Base-by-base conservation (phyloP, 352 stramenopile species). In the Pythium phragmitis region DNA sequence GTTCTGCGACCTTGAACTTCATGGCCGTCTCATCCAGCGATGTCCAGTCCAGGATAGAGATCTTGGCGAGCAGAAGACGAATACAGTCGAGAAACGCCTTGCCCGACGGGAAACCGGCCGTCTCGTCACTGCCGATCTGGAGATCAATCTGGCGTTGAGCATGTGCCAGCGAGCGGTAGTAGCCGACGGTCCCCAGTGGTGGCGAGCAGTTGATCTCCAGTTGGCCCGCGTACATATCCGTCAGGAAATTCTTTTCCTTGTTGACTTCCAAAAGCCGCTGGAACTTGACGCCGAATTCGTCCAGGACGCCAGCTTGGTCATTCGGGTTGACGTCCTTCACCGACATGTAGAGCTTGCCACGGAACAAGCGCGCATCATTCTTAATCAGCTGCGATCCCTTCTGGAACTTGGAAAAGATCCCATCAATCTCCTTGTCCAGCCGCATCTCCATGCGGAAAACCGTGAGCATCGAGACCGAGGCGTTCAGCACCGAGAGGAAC, bases 301-400 rank as follows among this genome's bases (percentile, higher is more conserved):
- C 55, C 0, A 89, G 50, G 6, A 92, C 72, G 9, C 68, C 70
- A 3, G 70, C n/a, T 14, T 73, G 62, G 50, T 90, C 83, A 47
- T 90, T 88, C 12, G 73, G 76, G 43, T 92, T 92, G 0, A 90
- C 78, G 23, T 92, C 80, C 46, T 92, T 92, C n/a, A 88, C 79
- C 17, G 74, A 79, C 80, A 90, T 87, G 51, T 83, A 90, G 30
- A 90, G 61, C 12, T 57, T 69, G 6, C 83, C 83, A 37, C 72
- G 77, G 39, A 92, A 92, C 30, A 92, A 63, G 1, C 63, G 70
- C 4, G 73, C 45, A 21, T 90, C 81, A 45, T 67, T 71, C 63
- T 89, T 89, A 26, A 93, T 56, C 19, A 93, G 59, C 43, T 82
- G 71, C 0, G 79, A 63, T 36, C 84, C 84, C 26, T 87, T 85